phyloP scores from a whole-genome alignment of 2,329 filamentous ascomycete genomes.

The Cercospora sp. region DNA sequence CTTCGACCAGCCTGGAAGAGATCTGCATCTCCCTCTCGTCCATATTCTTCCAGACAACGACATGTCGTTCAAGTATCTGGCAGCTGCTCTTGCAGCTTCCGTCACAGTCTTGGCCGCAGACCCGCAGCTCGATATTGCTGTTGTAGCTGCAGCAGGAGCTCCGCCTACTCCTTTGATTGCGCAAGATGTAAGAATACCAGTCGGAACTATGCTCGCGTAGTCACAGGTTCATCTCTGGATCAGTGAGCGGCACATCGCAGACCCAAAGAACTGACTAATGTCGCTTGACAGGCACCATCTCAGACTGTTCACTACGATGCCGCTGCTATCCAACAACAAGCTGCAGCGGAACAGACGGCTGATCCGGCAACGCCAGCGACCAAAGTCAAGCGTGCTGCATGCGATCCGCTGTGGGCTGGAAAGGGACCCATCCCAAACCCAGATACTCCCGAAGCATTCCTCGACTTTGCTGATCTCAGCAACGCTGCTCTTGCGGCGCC shows the following conservation, averaged over 20 bases:
- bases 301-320: constrained; percentile 14
- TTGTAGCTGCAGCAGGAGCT: constrained; percentile 14
- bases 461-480: constrained; percentile 22
- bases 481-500: constrained; percentile 17
- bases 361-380: not conserved
- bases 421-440: constrained; percentile 11
- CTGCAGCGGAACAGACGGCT: constrained; percentile 16
- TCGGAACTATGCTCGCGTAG: not conserved
- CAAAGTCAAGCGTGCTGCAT: constrained; percentile 17
- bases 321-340: not conserved
- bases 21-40: not conserved
- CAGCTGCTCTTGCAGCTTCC: not conserved
- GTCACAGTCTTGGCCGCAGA: not conserved
- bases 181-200: not conserved
- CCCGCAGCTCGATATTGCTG: constrained; percentile 15
- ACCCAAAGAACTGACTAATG: not conserved
- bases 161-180: constrained; percentile 13
- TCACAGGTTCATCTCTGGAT: not conserved
- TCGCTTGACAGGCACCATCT: not conserved
- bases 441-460: constrained; percentile 16
- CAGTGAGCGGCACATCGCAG: not conserved
- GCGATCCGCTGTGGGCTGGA: constrained; percentile 10
- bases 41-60: not conserved
- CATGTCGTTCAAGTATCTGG: not conserved
- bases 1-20: not conserved